Evolutionary conservation across 108 stramenopile species (phyloP).

Genomic region (Discostella stelligeroides): DNA sequence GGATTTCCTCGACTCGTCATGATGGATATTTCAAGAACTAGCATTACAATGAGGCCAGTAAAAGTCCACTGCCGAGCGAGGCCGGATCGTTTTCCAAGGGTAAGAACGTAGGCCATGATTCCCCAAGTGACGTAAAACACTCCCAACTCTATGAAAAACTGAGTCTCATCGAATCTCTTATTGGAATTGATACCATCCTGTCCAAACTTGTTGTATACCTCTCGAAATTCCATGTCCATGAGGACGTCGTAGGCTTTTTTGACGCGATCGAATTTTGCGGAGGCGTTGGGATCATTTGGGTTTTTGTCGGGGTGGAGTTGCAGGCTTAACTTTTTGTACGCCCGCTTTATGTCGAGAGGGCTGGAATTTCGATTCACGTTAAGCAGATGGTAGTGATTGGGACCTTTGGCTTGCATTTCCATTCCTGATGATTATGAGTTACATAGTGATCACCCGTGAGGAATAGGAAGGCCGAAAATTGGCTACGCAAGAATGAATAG

Average conservation of each 20-base stretch:
- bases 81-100: slow-evolving; percentile 88
- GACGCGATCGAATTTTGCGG: slow-evolving; percentile 88
- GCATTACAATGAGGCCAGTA: slow-evolving; percentile 93
- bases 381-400: slow-evolving; percentile 89
- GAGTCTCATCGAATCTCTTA: slow-evolving; percentile 86
- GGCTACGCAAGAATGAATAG: neutral
- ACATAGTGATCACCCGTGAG: no score
- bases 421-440: no score
- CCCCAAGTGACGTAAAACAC: slow-evolving; percentile 95
- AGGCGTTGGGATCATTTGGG: slow-evolving; percentile 82
- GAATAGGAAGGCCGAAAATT: no score
- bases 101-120: slow-evolving; percentile 93
- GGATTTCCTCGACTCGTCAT: slow-evolving; percentile 87
- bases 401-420: slow-evolving; percentile 87
- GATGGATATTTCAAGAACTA: slow-evolving; percentile 89
- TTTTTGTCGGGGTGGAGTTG: slow-evolving; percentile 99
- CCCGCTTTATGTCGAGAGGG: slow-evolving; percentile 94
- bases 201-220: slow-evolving; percentile 98
- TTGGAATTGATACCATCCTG: slow-evolving; percentile 86
- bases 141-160: slow-evolving; percentile 85
- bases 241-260: slow-evolving; percentile 94
- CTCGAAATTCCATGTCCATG: slow-evolving; percentile 94
- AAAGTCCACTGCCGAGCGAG: slow-evolving; percentile 91
- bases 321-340: slow-evolving; percentile 92
- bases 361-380: slow-evolving; percentile 82